phyloP scores from a whole-genome alignment of 352 stramenopile species.

The Globisporangium viniferum region DNA sequence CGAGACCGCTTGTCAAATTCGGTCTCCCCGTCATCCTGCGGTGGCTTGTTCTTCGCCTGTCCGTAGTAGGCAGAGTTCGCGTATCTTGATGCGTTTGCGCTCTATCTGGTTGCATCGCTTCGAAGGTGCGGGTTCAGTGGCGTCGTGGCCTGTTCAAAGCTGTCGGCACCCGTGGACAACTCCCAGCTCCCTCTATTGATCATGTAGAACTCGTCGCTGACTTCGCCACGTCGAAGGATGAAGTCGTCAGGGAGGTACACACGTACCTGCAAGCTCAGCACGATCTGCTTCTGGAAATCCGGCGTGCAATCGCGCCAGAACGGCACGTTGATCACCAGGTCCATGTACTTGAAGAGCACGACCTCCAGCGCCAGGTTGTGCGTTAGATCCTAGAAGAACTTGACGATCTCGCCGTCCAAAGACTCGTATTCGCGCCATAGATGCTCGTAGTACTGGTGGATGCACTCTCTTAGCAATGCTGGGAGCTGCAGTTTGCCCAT shows the following conservation, averaged over 20 bases:
- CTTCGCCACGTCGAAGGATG: neutral
- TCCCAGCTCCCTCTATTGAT: slow-evolving; percentile 33
- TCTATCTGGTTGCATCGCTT: neutral
- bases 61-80: slow-evolving; percentile 29
- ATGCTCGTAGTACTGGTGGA: slow-evolving; percentile 73
- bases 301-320: slow-evolving; percentile 34
- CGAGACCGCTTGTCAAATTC: neutral
- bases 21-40: neutral
- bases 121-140: neutral
- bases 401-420: slow-evolving; percentile 44
- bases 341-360: slow-evolving; percentile 70
- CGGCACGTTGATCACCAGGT: slow-evolving; percentile 42
- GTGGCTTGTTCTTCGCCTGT: neutral
- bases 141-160: slow-evolving; percentile 57
- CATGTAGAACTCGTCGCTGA: neutral
- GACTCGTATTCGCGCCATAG: slow-evolving; percentile 67
- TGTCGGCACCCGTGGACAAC: slow-evolving; percentile 14
- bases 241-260: slow-evolving; percentile 48
- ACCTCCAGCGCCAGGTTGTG: slow-evolving; percentile 66
- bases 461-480: slow-evolving; percentile 40
- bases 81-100: slow-evolving; percentile 1
- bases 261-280: slow-evolving; percentile 40
- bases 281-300: slow-evolving; percentile 56
- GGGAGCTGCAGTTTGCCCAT: slow-evolving; percentile 60
- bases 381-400: slow-evolving; percentile 52